phyloP scores from a whole-genome alignment of 768 basidiomycete species.

The Rhodotorula toruloides region DNA sequence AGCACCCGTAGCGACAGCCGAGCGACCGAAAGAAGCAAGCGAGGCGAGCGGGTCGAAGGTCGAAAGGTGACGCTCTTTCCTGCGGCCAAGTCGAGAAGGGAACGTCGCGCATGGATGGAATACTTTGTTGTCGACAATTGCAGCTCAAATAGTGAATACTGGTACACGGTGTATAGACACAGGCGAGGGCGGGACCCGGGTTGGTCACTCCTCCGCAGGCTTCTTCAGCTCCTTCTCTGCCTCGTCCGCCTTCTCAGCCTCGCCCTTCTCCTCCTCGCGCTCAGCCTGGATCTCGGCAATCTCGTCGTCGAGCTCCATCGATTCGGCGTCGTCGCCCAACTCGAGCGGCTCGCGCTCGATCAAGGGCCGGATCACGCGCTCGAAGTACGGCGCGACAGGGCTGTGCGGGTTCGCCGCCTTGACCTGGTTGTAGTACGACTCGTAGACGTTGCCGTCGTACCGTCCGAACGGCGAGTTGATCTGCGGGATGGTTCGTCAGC shows the following conservation, averaged over 20 bases:
- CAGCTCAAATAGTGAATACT: too few species aligned
- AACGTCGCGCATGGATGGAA: too few species aligned
- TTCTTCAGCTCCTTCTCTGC: slow-evolving; percentile 1
- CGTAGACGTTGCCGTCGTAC: slow-evolving; percentile 51
- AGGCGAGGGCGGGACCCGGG: too few species aligned
- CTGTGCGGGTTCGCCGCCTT: slow-evolving; percentile 49
- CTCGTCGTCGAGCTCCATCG: slow-evolving; percentile 48
- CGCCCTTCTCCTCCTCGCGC: slow-evolving; percentile 11
- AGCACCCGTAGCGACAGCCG: too few species aligned
- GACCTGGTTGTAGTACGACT: slow-evolving; percentile 50
- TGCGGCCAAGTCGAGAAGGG: too few species aligned
- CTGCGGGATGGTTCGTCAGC: slow-evolving; percentile 4
- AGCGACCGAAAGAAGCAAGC: too few species aligned
- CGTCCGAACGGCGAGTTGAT: slow-evolving; percentile 51
- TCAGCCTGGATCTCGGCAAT: slow-evolving; percentile 42
- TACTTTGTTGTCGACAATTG: too few species aligned
- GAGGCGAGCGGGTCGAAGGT: too few species aligned
- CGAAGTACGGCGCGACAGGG: slow-evolving; percentile 51
- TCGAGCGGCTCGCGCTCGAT: slow-evolving; percentile 47
- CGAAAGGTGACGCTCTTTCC: too few species aligned
- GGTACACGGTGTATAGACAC: too few species aligned
- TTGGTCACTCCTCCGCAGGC: background rate
- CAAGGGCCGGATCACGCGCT: slow-evolving; percentile 50
- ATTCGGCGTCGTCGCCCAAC: slow-evolving; percentile 46
- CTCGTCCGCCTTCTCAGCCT: background rate